Conservation (phyloP, 2,329 filamentous ascomycete genomes). For the Aspergillus sp. region DNA sequence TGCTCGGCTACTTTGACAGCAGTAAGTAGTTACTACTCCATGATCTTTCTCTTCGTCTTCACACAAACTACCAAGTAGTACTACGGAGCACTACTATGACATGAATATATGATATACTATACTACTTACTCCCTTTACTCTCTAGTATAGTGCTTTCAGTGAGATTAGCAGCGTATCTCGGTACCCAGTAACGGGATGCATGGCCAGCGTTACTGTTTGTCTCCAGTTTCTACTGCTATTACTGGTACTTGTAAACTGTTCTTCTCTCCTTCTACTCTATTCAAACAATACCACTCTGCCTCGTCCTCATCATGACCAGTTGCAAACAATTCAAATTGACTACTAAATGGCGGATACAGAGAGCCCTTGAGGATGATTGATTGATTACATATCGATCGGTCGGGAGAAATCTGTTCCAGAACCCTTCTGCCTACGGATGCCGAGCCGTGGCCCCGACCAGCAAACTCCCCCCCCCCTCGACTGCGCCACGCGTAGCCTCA, state of each 20-base stretch:
- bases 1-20: too few species aligned
- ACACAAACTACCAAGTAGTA: too few species aligned
- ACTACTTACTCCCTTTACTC: too few species aligned
- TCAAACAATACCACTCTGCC: not conserved
- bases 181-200: too few species aligned
- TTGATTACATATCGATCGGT: not conserved
- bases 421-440: constrained; percentile 6
- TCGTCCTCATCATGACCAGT: not conserved
- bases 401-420: constrained; percentile 7
- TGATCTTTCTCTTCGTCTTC: too few species aligned
- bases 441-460: not conserved
- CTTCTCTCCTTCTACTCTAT: not conserved
- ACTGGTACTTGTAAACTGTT: too few species aligned
- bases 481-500: constrained; percentile 9
- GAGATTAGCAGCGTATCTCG: too few species aligned
- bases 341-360: not conserved
- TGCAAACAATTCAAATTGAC: not conserved
- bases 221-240: not conserved
- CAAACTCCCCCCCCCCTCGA: not conserved
- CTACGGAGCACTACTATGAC: too few species aligned
- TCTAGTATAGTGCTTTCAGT: too few species aligned
- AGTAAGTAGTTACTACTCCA: too few species aligned
- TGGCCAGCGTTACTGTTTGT: not conserved
- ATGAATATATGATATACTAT: too few species aligned
- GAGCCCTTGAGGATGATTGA: too few species aligned